These are phyloP conservation scores for Hanseniaspora occidentalis DNA, from an alignment of 805 yeast genomes.

Conservation along the genomic window DNA sequence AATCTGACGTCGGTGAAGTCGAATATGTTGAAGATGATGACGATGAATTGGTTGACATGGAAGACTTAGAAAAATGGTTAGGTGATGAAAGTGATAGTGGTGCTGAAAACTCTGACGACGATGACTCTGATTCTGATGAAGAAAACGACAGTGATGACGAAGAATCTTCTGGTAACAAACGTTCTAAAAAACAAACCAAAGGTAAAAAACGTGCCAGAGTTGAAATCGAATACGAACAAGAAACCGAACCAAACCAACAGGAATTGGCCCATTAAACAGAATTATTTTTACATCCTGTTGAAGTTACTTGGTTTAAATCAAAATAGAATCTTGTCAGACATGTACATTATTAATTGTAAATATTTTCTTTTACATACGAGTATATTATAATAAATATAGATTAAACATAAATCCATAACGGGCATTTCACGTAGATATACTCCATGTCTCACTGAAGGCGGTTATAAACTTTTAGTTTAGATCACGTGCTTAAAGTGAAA, in stretches of 20 bases:
- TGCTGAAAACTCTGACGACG: slow-evolving; percentile 23
- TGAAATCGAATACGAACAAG: slow-evolving; percentile 79
- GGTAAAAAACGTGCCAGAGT: slow-evolving; percentile 64
- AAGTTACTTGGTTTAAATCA: no score
- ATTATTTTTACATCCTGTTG: not conserved
- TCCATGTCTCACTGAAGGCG: no score
- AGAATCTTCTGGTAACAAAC: slow-evolving; percentile 33
- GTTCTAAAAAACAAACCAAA: slow-evolving; percentile 72
- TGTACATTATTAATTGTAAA: no score
- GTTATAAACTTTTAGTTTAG: no score
- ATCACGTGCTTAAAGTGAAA: no score
- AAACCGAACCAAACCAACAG: slow-evolving; percentile 28
- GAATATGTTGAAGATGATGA: slow-evolving; percentile 87
- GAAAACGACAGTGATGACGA: slow-evolving; percentile 28
- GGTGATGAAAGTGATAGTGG: slow-evolving; percentile 33
- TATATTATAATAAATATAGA: no score
- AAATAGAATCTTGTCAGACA: no score
- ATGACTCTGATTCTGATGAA: slow-evolving; percentile 27
- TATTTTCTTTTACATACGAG: no score
- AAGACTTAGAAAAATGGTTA: slow-evolving; percentile 85
- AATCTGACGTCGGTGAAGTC: slow-evolving; percentile 46
- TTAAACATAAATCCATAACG: no score
- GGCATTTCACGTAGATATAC: no score
- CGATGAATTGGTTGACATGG: slow-evolving; percentile 82
- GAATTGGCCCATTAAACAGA: slow-evolving; percentile 13